phyloP scores from a whole-genome alignment of 169 alveolate species.

The Pseudocohnilembus persalinus region DNA sequence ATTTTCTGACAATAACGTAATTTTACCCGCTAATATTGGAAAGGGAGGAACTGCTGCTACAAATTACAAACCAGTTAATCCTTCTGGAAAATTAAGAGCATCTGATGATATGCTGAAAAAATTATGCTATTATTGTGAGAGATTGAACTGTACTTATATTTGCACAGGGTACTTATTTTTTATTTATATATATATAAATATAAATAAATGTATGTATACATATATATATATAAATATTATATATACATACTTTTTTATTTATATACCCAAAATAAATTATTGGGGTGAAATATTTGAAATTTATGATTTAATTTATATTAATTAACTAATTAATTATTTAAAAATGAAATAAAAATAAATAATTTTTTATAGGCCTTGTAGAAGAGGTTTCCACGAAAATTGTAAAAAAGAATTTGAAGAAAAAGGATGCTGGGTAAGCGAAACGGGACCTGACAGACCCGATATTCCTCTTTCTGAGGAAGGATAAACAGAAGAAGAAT shows the following conservation, averaged over 20 bases:
- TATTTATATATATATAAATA: too few relatives aligned
- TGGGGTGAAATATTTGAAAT: not conserved
- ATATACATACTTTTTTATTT: too few relatives aligned
- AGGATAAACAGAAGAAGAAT: conserved; percentile 32
- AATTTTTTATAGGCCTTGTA: too few relatives aligned
- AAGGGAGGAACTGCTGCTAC: not conserved
- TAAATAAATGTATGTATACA: too few relatives aligned
- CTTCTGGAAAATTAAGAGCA: not conserved
- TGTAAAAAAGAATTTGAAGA: conserved; percentile 46
- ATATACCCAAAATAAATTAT: too few relatives aligned
- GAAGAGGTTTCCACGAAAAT: conserved; percentile 43
- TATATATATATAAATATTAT: too few relatives aligned
- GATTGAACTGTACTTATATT: conserved; percentile 28
- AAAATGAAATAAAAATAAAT: too few relatives aligned
- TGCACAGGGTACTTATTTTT: conserved; percentile 43
- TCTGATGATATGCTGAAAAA: conserved; percentile 35
- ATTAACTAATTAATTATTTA: too few relatives aligned
- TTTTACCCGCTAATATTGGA: not conserved
- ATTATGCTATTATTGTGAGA: conserved; percentile 52
- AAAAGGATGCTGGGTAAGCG: conserved; percentile 31
- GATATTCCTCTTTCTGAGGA: conserved; percentile 32
- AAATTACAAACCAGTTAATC: not conserved
- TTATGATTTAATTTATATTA: too few relatives aligned
- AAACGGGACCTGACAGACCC: conserved; percentile 53
- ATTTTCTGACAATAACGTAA: not conserved